Conservation (phyloP, 495 filamentous ascomycete genomes). For the Amphirosellinia nigrospora region DNA sequence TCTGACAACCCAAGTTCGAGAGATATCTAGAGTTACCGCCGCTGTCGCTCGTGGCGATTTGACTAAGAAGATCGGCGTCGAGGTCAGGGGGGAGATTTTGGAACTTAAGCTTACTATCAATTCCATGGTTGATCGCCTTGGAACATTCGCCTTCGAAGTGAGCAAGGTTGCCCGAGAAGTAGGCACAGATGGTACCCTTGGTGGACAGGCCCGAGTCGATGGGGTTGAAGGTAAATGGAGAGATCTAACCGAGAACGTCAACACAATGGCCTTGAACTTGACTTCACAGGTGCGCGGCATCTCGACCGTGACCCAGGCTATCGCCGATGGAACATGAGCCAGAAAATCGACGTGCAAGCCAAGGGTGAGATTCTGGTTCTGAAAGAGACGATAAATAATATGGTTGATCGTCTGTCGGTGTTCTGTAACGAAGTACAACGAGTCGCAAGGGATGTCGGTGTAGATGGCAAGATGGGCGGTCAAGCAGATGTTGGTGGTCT, state of each 20-base stretch:
- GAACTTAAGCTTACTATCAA: slow-evolving; percentile 98
- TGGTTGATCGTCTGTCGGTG: slow-evolving; percentile 94
- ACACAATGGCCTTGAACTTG: slow-evolving; percentile 94
- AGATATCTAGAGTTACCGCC: slow-evolving; percentile 97
- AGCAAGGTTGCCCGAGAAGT: slow-evolving; percentile 98
- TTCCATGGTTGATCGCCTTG: slow-evolving; percentile 96
- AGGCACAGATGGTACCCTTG: slow-evolving; percentile 94
- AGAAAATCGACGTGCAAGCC: slow-evolving; percentile 94
- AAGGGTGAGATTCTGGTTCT: slow-evolving; percentile 93
- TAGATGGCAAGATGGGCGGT: slow-evolving; percentile 98
- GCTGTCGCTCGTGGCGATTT: slow-evolving; percentile 95
- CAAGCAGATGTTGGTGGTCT: slow-evolving; percentile 95
- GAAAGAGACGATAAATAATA: slow-evolving; percentile 99
- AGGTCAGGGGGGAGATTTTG: slow-evolving; percentile 94
- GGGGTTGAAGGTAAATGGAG: slow-evolving; percentile 99
- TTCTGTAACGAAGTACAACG: slow-evolving; percentile 98
- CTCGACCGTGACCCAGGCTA: slow-evolving; percentile 95
- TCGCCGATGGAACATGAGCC: slow-evolving; percentile 92
- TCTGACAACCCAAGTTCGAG: slow-evolving; percentile 95
- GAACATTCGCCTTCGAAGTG: slow-evolving; percentile 97
- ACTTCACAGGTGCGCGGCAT: slow-evolving; percentile 90
- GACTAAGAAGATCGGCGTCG: slow-evolving; percentile 93
- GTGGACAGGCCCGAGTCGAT: slow-evolving; percentile 94
- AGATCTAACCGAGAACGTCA: slow-evolving; percentile 95
- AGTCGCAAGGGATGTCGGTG: slow-evolving; percentile 95